Conservation (phyloP, 352 stramenopile species). For the Phytophthora pisi region DNA sequence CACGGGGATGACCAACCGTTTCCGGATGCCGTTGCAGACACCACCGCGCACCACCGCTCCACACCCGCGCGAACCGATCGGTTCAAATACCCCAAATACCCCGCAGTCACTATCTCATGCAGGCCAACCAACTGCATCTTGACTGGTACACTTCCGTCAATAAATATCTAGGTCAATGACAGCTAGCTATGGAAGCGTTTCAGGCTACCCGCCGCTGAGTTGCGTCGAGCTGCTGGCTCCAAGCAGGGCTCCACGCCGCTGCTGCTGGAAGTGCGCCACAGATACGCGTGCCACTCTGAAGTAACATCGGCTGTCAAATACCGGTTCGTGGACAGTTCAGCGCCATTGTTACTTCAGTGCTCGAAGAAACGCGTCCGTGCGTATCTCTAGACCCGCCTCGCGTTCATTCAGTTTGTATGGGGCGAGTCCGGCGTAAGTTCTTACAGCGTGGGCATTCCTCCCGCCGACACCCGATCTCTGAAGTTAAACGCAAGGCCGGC, state of each 20-base stretch:
- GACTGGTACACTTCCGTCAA: no score
- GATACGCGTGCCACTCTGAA: constrained; percentile 10
- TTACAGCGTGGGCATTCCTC: constrained; percentile 11
- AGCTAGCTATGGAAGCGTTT: no score
- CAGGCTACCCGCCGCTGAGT: neutral
- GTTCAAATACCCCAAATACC: neutral
- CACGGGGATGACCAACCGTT: neutral
- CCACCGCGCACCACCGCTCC: neutral
- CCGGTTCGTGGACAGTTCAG: constrained; percentile 24
- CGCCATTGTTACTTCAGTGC: constrained; percentile 20
- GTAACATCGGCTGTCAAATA: constrained; percentile 24
- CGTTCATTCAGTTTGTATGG: neutral
- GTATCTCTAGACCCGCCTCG: constrained; percentile 14
- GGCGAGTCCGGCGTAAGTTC: constrained; percentile 7
- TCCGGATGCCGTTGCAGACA: neutral
- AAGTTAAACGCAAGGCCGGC: constrained; percentile 12
- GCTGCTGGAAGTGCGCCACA: neutral
- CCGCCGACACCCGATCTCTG: constrained; percentile 7
- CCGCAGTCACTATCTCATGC: no score
- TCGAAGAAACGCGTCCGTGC: constrained; percentile 22
- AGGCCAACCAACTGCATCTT: no score
- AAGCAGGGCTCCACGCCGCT: neutral
- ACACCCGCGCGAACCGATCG: neutral
- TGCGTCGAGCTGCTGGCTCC: neutral
- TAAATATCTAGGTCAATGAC: no score